These are phyloP conservation scores for Termitomyces sp. DNA, from an alignment of 768 basidiomycete species.

Conservation along the genomic window DNA sequence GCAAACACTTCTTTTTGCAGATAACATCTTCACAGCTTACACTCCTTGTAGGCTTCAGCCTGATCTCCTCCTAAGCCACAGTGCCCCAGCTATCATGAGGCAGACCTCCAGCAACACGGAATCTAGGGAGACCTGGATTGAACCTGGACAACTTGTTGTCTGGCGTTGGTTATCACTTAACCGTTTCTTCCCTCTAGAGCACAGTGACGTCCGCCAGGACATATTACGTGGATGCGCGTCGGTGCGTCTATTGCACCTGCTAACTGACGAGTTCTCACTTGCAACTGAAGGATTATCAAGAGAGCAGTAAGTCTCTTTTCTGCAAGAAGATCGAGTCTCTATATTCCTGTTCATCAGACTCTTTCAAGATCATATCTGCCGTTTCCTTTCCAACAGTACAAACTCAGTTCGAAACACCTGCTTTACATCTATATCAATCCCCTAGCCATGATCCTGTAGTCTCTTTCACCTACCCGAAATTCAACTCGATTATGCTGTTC, in stretches of 20 bases:
- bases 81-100: constrained; percentile 46
- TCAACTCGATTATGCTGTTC: constrained; percentile 34
- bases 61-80: constrained; percentile 51
- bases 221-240: constrained; percentile 55
- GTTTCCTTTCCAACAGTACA: constrained; percentile 35
- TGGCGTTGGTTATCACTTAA: constrained; percentile 68
- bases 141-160: constrained; percentile 48
- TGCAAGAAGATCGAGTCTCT: neutral
- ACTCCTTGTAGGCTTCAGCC: constrained; percentile 40
- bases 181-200: constrained; percentile 55
- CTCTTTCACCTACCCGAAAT: constrained; percentile 33
- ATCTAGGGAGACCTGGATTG: constrained; percentile 23
- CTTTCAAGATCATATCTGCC: constrained; percentile 57
- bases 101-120: constrained; percentile 16
- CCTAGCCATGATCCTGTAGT: constrained; percentile 49
- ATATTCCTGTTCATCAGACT: constrained; percentile 35
- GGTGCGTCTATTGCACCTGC: constrained; percentile 30
- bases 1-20: too few species aligned
- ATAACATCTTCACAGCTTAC: neutral
- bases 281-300: constrained; percentile 58
- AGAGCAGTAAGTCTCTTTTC: constrained; percentile 50
- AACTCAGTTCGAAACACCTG: constrained; percentile 26
- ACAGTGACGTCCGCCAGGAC: constrained; percentile 22
- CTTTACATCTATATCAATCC: constrained; percentile 38
- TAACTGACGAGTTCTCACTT: neutral